Evolutionary conservation across 139 green algal species (phyloP), one percentile per base, ranked within the genome.

Genomic region (Eudorina sp.): DNA sequence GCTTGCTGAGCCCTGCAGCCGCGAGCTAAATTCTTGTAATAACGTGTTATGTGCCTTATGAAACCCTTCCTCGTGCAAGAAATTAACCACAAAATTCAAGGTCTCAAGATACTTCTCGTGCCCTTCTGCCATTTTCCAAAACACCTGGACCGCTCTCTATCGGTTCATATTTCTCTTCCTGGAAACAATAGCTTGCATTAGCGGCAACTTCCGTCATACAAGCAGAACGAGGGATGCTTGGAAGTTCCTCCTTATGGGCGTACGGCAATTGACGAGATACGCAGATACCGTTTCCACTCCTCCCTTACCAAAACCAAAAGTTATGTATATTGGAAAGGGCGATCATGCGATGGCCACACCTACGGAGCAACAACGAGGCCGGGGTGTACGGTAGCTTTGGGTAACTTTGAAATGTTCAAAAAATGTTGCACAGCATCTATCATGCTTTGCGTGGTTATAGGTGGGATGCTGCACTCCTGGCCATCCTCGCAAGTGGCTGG

Each of bases 11-110:
- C 16, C 85, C 18, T 82, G 85, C 53, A 87, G 94, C 43, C 91
- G 82, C 16, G 83, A 89, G 70, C 93, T 91, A 7, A 95, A 89
- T 48, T 95, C 93, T 21, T 92, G 53, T 7, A 93, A 83, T 53
- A 95, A 82, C 3, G 73, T 72, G 62, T 90, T 88, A 45, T 95
- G 92, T 45, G 93, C 90, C 16, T 92, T 91, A 25, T 92, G 92
- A 41, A 96, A 94, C 14, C 94, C 94, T 66, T 95, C 82, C 3
- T 83, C 77, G 27, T 94, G 92, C 31, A 96, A 81, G 45, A 95
- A 96, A 53, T 80, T 82, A 43, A 88, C 83, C 3, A 88, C 83
- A 48, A 70, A 88, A 60, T 88, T 88, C 23, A 88, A 38, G 0
- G 83, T 88, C 69, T 88, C 83, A 6, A 87, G 81, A 25, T 88